phyloP scores from a whole-genome alignment of 2,329 filamentous ascomycete genomes.

The Botryotinia convoluta region DNA sequence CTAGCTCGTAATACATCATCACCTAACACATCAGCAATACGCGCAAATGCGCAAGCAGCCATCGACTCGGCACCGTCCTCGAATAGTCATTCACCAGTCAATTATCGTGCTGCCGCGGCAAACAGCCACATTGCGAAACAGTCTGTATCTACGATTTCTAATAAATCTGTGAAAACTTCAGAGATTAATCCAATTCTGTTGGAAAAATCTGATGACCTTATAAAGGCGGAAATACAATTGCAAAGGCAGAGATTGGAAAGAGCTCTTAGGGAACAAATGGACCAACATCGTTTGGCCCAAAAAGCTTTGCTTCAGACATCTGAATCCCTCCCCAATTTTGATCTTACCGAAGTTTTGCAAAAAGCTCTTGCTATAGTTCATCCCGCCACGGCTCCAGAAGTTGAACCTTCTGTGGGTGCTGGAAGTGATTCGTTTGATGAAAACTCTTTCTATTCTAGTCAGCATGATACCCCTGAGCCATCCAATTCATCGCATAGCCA shows the following conservation, averaged over 20 bases:
- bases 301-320: slow-evolving; percentile 45
- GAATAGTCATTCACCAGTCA: slow-evolving; percentile 31
- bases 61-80: slow-evolving; percentile 30
- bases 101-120: slow-evolving; percentile 32
- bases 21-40: slow-evolving; percentile 30
- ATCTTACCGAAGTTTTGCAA: slow-evolving; percentile 69
- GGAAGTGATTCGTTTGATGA: slow-evolving; percentile 84
- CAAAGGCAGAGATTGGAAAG: slow-evolving; percentile 81
- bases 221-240: slow-evolving; percentile 76
- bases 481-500: slow-evolving; percentile 41
- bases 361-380: slow-evolving; percentile 69
- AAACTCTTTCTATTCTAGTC: slow-evolving; percentile 94
- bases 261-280: slow-evolving; percentile 71
- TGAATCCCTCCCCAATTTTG: slow-evolving; percentile 61
- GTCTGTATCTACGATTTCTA: slow-evolving; percentile 17
- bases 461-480: slow-evolving; percentile 72
- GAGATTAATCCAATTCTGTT: slow-evolving; percentile 80
- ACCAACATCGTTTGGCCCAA: slow-evolving; percentile 53
- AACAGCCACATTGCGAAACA: slow-evolving; percentile 34
- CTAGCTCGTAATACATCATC: slow-evolving; percentile 29
- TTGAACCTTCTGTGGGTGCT: slow-evolving; percentile 56
- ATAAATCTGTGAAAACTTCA: slow-evolving; percentile 49
- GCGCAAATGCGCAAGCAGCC: slow-evolving; percentile 25
- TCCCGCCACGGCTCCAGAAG: slow-evolving; percentile 56
- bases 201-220: slow-evolving; percentile 80